phyloP scores from a whole-genome alignment of 2,329 filamentous ascomycete species.

The Nothopassalora personata region DNA sequence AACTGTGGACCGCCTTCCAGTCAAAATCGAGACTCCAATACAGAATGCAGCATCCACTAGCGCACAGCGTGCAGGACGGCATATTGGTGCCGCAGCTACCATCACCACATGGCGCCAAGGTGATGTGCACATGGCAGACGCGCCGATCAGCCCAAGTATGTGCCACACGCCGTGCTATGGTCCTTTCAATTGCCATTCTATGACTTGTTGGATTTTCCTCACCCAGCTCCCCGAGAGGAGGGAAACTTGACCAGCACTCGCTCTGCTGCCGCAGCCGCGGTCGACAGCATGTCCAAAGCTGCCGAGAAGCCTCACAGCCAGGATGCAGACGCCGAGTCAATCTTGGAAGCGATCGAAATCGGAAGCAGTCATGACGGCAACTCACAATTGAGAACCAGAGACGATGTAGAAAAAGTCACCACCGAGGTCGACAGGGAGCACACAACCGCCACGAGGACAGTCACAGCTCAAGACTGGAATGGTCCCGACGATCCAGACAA shows the following conservation, averaged over 20 bases:
- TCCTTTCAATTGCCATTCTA: neutral
- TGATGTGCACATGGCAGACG: neutral
- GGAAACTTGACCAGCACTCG: neutral
- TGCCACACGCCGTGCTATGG: neutral
- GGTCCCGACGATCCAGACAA: conserved; percentile 23
- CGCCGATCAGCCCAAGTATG: conserved; percentile 18
- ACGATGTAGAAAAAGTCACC: conserved; percentile 15
- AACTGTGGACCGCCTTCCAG: neutral
- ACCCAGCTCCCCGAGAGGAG: neutral
- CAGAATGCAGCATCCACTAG: neutral
- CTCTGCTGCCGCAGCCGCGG: neutral
- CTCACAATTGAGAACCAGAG: conserved; percentile 15
- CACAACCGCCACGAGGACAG: conserved; percentile 1
- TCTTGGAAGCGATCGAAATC: conserved; percentile 12
- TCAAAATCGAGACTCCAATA: neutral
- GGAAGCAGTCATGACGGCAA: conserved; percentile 12
- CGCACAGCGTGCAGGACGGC: neutral
- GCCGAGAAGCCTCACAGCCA: neutral
- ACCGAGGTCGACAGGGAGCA: neutral
- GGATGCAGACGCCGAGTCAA: conserved; percentile 8
- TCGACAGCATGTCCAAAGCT: neutral
- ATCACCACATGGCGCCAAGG: neutral
- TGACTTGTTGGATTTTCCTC: neutral
- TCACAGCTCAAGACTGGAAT: conserved; percentile 24
- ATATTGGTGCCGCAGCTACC: neutral